Evolutionary conservation across 306 rosid species (phyloP).

Genomic region (Chamaecrista fasciculata): DNA sequence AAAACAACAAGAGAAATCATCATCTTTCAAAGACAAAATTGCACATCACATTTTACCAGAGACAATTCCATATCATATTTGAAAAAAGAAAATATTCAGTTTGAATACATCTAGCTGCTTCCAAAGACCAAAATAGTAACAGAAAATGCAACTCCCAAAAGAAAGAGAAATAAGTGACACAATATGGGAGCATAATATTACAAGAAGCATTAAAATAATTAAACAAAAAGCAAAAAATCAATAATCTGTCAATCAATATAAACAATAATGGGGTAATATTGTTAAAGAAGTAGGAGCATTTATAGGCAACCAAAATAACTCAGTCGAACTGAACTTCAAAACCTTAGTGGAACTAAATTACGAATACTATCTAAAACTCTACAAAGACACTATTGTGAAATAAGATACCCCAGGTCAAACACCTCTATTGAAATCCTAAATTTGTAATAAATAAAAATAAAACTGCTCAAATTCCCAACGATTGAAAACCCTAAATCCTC

Average conservation of each 20-base stretch:
- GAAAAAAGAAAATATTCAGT: neutral
- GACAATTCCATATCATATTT: neutral
- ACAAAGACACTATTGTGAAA: too few species aligned
- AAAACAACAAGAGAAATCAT: neutral
- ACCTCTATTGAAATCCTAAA: neutral
- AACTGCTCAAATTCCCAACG: too few species aligned
- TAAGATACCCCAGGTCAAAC: too few species aligned
- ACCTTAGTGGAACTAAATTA: too few species aligned
- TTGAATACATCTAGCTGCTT: neutral
- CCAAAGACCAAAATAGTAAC: neutral
- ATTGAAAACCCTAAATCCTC: too few species aligned
- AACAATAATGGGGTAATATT: neutral
- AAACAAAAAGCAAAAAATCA: neutral
- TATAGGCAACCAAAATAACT: neutral
- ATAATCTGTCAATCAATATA: neutral
- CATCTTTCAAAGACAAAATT: neutral
- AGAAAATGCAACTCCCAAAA: neutral
- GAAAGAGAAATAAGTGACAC: neutral
- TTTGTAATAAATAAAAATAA: too few species aligned
- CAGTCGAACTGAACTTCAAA: too few species aligned
- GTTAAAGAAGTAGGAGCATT: neutral
- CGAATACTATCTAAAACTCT: too few species aligned
- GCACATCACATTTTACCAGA: neutral
- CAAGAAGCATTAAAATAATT: too few species aligned
- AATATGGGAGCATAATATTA: neutral